phyloP scores from a whole-genome alignment of 2,329 filamentous ascomycete genomes.

The Samsoniella hepiali region DNA sequence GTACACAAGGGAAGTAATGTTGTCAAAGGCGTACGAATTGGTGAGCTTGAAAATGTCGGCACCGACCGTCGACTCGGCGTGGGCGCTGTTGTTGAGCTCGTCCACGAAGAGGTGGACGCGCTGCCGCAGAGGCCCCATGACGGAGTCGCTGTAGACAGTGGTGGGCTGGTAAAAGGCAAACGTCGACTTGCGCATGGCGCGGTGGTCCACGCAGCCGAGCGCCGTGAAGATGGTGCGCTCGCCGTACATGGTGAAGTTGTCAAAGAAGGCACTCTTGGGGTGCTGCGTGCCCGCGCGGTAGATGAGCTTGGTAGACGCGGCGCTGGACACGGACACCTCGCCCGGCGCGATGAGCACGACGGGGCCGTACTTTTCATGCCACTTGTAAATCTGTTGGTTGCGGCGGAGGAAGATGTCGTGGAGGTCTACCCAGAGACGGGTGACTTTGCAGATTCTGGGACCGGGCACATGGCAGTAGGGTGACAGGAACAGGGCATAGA shows the following conservation, averaged over 20 bases:
- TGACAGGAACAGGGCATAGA: not conserved
- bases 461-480: slow-evolving; percentile 1
- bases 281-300: slow-evolving; percentile 10
- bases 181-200: slow-evolving; percentile 8
- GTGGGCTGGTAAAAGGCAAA: slow-evolving; percentile 6
- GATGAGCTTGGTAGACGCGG: not conserved
- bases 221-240: slow-evolving; percentile 12
- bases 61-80: not conserved
- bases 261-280: slow-evolving; percentile 8
- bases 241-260: slow-evolving; percentile 14
- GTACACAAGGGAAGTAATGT: slow-evolving; percentile 1
- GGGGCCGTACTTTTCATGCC: slow-evolving; percentile 8
- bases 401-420: slow-evolving; percentile 6
- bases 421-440: slow-evolving; percentile 9
- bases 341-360: slow-evolving; percentile 1
- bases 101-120: slow-evolving; percentile 1
- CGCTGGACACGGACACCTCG: slow-evolving; percentile 4
- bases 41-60: slow-evolving; percentile 8
- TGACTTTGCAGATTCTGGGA: slow-evolving; percentile 4
- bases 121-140: not conserved
- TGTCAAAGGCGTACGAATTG: slow-evolving; percentile 9
- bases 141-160: not conserved
- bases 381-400: slow-evolving; percentile 9
- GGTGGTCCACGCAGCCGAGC: slow-evolving; percentile 4
- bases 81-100: slow-evolving; percentile 2